phyloP scores from a whole-genome alignment of 352 stramenopile genomes.

The Phytophthora pisi region DNA sequence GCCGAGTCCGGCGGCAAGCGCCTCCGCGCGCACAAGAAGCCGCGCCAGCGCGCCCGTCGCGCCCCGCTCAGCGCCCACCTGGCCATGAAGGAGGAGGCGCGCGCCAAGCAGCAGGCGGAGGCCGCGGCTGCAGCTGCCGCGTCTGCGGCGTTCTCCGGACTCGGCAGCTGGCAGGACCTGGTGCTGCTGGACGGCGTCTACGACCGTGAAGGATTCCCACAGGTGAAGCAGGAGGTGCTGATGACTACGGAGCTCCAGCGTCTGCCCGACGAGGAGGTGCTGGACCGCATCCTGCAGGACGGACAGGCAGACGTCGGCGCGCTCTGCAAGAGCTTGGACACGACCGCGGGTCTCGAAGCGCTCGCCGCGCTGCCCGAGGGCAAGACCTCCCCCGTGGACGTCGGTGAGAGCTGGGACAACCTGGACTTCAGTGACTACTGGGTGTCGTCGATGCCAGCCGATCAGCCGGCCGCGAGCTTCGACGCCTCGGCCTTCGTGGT shows the following conservation, averaged over 20 bases:
- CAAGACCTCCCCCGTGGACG: slow-evolving; percentile 49
- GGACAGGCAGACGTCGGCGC: slow-evolving; percentile 17
- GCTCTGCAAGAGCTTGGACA: slow-evolving; percentile 25
- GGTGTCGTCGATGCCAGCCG: slow-evolving; percentile 18
- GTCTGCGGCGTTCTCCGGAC: background rate
- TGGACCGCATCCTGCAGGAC: slow-evolving; percentile 25
- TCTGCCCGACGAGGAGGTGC: slow-evolving; percentile 15
- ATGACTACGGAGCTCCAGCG: slow-evolving; percentile 1
- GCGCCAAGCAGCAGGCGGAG: slow-evolving; percentile 22
- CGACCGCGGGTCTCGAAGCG: slow-evolving; percentile 21
- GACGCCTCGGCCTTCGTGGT: slow-evolving; percentile 26
- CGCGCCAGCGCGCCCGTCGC: slow-evolving; percentile 15
- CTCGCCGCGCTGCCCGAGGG: slow-evolving; percentile 23
- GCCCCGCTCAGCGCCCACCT: slow-evolving; percentile 45
- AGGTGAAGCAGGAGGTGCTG: background rate
- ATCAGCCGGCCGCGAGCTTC: slow-evolving; percentile 27
- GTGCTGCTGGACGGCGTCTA: slow-evolving; percentile 37
- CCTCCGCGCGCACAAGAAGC: slow-evolving; percentile 26
- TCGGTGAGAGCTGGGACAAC: slow-evolving; percentile 39
- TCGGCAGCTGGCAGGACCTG: slow-evolving; percentile 33
- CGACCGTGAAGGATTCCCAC: slow-evolving; percentile 19
- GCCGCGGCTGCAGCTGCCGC: slow-evolving; percentile 5
- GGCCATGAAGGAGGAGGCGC: slow-evolving; percentile 47
- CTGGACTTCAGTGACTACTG: slow-evolving; percentile 40
- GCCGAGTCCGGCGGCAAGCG: slow-evolving; percentile 19